phyloP scores from a whole-genome alignment of 345 rosid genomes.

The Orychophragmus violaceus region DNA sequence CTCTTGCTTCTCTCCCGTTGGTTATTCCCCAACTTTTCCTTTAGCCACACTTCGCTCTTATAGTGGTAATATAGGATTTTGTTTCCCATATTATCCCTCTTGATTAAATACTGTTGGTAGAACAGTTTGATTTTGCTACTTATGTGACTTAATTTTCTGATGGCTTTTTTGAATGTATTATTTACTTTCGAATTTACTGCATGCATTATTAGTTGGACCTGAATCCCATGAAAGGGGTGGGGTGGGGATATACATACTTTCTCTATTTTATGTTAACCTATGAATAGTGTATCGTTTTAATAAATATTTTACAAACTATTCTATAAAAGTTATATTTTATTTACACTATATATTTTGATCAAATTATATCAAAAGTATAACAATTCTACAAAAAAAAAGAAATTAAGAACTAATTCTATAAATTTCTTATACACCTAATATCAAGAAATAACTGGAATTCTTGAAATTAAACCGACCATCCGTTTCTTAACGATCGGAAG shows the following conservation, averaged over 20 bases:
- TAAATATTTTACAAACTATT: too few species aligned
- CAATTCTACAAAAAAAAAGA: too few species aligned
- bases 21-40: background rate
- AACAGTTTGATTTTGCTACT: background rate
- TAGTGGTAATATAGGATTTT: too few species aligned
- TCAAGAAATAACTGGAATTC: too few species aligned
- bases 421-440: too few species aligned
- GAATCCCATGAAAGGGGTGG: background rate
- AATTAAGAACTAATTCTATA: too few species aligned
- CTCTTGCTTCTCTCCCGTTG: conserved; percentile 1
- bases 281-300: too few species aligned
- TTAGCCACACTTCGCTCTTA: background rate
- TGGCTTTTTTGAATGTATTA: background rate
- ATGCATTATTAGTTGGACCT: background rate
- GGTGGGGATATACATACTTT: background rate
- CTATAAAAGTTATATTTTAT: too few species aligned
- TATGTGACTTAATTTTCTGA: background rate
- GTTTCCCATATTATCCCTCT: background rate
- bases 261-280: background rate
- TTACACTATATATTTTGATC: too few species aligned
- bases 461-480: too few species aligned
- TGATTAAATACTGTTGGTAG: background rate
- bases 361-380: too few species aligned
- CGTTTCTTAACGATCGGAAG: too few species aligned
- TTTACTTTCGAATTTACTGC: background rate